Evolutionary conservation across 2,329 filamentous ascomycete genomes (phyloP), one percentile per base, ranked within the genome.

Genomic region (Peltaster fructicola): DNA sequence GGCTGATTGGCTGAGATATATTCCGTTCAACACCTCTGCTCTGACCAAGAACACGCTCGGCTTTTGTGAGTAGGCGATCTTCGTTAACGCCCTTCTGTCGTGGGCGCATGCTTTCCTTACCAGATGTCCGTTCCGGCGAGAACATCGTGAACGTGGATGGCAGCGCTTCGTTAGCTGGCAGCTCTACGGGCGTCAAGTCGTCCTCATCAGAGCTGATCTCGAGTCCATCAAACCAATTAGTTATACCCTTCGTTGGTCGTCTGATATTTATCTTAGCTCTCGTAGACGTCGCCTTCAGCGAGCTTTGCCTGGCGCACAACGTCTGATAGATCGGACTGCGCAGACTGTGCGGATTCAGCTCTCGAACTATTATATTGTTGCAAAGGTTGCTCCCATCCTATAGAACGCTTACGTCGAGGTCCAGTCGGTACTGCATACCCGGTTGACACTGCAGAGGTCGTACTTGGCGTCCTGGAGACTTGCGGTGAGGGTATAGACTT

Each of bases 211-310:
- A 37, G 20, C 35, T 38, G 26, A 39, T 36, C 17, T 46, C 48
- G 7, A 58, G 41, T 3, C 50, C 57, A 27, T 62, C 58, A 29
- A 62, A 62, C 58, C 58, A 62, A 31, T 62, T 54, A 30, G 59
- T 46, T 14, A 59, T 56, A 6, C 57, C 57, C 23, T 52, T 56
- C 4, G 57, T 57, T 9, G 57, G 57, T 16, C 56, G 44, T 17
- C 54, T 46, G 10, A 60, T 50, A 28, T 61, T 50, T 14, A 54
- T 47, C 39, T 62, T 61, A 27, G 55, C 48, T 54, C 31, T 59
- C 56, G 34, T 51, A 56, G 17, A 48, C 41, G 23, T 56, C 53
- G 14, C 45, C 45, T 27, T 45, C 45, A 29, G 45, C 43, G 6
- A 38, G 30, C 19, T 42, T 39, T n/a, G n/a, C n/a, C n/a, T n/a